phyloP scores from a whole-genome alignment of 495 filamentous ascomycete genomes.

The Penicillium bovifimosum region DNA sequence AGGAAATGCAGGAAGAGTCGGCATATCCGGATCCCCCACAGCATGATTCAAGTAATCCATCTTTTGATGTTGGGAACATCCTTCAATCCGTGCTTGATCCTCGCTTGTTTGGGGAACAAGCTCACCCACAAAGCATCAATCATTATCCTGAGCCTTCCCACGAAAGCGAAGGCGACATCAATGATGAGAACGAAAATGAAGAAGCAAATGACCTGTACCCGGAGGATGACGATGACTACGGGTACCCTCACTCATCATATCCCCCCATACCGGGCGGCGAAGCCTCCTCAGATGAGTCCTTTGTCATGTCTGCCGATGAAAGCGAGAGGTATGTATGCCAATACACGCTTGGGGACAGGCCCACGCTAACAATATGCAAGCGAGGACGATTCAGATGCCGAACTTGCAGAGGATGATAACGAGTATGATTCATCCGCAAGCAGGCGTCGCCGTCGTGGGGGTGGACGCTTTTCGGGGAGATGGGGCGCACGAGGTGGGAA shows the following conservation, averaged over 20 bases:
- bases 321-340: slow-evolving; percentile 32
- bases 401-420: slow-evolving; percentile 27
- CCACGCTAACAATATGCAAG: neutral
- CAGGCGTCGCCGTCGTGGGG: slow-evolving; percentile 30
- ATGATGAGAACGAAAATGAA: slow-evolving; percentile 12
- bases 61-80: slow-evolving; percentile 10
- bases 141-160: neutral
- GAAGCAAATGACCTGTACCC: neutral
- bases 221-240: neutral
- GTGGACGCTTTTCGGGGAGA: slow-evolving; percentile 39
- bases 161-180: neutral
- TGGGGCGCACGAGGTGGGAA: slow-evolving; percentile 44
- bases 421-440: slow-evolving; percentile 25
- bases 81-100: slow-evolving; percentile 37
- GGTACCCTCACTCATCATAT: neutral
- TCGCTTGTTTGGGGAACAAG: slow-evolving; percentile 31
- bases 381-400: slow-evolving; percentile 15
- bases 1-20: slow-evolving; percentile 7
- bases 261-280: neutral
- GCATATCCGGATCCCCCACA: slow-evolving; percentile 33
- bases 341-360: neutral
- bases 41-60: slow-evolving; percentile 14
- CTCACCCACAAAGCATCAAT: slow-evolving; percentile 8
- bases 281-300: slow-evolving; percentile 23
- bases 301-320: slow-evolving; percentile 20